Percentiles rank a stretch among this genome's conserved stretches.
Evolutionary conservation across 306 rosid species (phyloP).

Genomic region (Herpetospermum pedunculosum): DNA sequence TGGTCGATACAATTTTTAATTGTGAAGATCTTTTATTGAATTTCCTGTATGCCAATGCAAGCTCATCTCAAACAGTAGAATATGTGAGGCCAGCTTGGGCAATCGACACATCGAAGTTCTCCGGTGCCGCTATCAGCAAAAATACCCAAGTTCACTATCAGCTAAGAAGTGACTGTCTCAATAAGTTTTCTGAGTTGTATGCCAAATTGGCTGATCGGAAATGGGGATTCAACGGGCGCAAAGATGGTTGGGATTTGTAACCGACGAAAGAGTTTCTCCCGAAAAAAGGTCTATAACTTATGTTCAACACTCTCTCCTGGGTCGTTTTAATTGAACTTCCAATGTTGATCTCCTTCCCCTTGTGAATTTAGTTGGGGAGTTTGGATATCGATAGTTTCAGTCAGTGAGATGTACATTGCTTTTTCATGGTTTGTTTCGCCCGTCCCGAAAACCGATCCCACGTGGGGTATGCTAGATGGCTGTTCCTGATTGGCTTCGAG

Average conservation of each 20-base stretch:
- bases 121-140: slow-evolving; percentile 84
- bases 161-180: slow-evolving; percentile 60
- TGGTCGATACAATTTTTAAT: slow-evolving; percentile 60
- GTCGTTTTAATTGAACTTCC: slow-evolving; percentile 8
- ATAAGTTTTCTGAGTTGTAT: slow-evolving; percentile 57
- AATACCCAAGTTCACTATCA: slow-evolving; percentile 65
- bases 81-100: slow-evolving; percentile 98
- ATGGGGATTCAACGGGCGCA: slow-evolving; percentile 58
- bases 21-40: slow-evolving; percentile 89
- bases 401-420: slow-evolving; percentile 53
- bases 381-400: slow-evolving; percentile 22
- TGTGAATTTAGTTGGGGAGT: slow-evolving; percentile 43
- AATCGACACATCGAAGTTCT: slow-evolving; percentile 83
- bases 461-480: not conserved
- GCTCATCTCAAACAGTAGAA: slow-evolving; percentile 63
- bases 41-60: slow-evolving; percentile 83
- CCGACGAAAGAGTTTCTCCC: slow-evolving; percentile 1
- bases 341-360: slow-evolving; percentile 13
- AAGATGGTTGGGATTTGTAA: slow-evolving; percentile 97
- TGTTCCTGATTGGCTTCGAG: not conserved
- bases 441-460: not conserved
- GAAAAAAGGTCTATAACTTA: not conserved
- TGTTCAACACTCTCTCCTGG: slow-evolving; percentile 7
- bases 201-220: slow-evolving; percentile 55
- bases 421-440: slow-evolving; percentile 19